Conservation (phyloP, 805 yeast species). For the Lachancea quebecensis region DNA sequence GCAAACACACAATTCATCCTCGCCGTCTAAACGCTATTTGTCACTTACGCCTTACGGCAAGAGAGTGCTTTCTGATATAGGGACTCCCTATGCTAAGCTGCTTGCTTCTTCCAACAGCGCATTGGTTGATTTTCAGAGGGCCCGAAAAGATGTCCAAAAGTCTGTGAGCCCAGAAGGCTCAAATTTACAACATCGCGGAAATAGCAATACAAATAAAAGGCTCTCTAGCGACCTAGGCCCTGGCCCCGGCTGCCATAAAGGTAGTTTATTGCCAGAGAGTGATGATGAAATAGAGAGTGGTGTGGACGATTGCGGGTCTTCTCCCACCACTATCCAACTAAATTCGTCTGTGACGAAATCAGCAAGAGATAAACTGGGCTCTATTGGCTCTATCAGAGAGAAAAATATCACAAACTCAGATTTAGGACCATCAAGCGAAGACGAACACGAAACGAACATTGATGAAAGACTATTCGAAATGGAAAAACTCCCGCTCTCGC, state of each 20-base stretch:
- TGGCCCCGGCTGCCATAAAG: neutral
- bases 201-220: neutral
- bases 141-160: conserved; percentile 20
- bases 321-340: conserved; percentile 32
- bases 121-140: conserved; percentile 29
- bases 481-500: conserved; percentile 23
- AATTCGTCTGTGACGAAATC: conserved; percentile 31
- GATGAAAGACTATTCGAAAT: conserved; percentile 17
- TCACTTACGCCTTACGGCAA: conserved; percentile 32
- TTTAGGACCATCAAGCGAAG: neutral
- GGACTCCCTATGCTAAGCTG: conserved; percentile 26
- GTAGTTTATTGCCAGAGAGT: conserved; percentile 2
- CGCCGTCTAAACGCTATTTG: conserved; percentile 25
- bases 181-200: neutral
- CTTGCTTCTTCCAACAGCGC: conserved; percentile 28
- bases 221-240: neutral
- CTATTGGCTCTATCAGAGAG: conserved; percentile 1
- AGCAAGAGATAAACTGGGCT: conserved; percentile 10
- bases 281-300: conserved; percentile 14
- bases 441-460: conserved; percentile 12
- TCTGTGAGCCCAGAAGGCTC: neutral
- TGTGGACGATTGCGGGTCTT: conserved; percentile 24
- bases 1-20: conserved; percentile 11
- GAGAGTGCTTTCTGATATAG: conserved; percentile 25
- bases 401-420: neutral